Percentiles rank a stretch among this genome's conserved stretches.
These are phyloP conservation scores for Pestalotiopsis sp. DNA, from an alignment of 2,329 filamentous ascomycete genomes.

Conservation along the genomic window DNA sequence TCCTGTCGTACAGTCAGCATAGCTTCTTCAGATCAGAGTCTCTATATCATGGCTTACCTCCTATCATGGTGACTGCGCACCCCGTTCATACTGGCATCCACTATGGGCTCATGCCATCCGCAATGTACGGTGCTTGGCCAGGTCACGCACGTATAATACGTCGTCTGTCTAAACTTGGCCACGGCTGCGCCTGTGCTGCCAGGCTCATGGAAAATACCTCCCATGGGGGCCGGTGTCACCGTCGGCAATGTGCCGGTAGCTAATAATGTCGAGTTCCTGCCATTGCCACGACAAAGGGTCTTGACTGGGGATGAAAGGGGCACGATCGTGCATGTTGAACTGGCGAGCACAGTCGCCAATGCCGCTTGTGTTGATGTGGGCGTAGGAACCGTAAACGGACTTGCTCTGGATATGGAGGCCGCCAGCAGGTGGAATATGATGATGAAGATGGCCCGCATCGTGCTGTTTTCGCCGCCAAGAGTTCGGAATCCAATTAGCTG, in stretches of 20 bases:
- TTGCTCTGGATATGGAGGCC: background rate
- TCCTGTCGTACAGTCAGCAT: conserved; percentile 19
- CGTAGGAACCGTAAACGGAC: background rate
- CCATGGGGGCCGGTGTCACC: conserved; percentile 10
- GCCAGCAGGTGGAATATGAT: background rate
- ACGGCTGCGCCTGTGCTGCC: background rate
- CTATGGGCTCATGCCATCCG: conserved; percentile 41
- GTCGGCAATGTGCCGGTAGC: background rate
- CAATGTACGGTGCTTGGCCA: conserved; percentile 36
- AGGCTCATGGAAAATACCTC: conserved; percentile 4
- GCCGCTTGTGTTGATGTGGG: background rate
- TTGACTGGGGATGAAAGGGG: background rate
- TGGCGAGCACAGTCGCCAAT: no score
- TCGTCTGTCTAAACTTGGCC: conserved; percentile 37
- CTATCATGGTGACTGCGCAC: conserved; percentile 14
- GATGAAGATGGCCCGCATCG: background rate
- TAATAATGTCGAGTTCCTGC: background rate
- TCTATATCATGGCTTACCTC: conserved; percentile 16
- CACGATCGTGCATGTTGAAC: background rate
- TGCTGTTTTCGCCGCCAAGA: background rate
- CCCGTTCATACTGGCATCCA: conserved; percentile 26
- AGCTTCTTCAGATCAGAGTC: conserved; percentile 19
- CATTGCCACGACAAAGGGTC: background rate
- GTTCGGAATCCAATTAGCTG: background rate
- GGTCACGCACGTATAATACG: conserved; percentile 40